phyloP scores from a whole-genome alignment of 1,284 basidiomycete species.

The Thelephora terrestris region DNA sequence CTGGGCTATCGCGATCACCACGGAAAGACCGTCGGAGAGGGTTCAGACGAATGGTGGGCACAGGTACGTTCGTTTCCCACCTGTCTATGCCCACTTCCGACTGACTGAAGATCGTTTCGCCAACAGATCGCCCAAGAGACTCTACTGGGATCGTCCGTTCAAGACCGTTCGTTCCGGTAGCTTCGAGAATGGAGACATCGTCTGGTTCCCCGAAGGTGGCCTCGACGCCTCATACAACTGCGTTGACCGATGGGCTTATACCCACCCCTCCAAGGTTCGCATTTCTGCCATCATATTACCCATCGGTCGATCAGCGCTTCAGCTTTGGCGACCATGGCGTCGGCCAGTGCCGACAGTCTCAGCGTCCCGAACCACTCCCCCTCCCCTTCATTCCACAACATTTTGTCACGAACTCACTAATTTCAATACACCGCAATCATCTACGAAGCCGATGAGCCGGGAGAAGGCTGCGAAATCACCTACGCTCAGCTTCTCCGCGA shows the following conservation, averaged over 20 bases:
- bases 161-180: no score
- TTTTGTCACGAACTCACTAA: neutral
- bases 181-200: no score
- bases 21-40: conserved; percentile 63
- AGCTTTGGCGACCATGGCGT: no score
- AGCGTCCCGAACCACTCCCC: no score
- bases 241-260: conserved; percentile 92
- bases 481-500: conserved; percentile 86
- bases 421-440: conserved; percentile 76
- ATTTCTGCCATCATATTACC: conserved; percentile 7
- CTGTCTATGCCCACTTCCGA: neutral
- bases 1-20: no score
- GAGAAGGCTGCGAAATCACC: conserved; percentile 67
- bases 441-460: conserved; percentile 96
- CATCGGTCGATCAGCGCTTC: conserved; percentile 1
- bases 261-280: conserved; percentile 77
- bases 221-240: conserved; percentile 96
- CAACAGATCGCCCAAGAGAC: conserved; percentile 68
- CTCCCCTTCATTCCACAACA: neutral
- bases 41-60: conserved; percentile 83
- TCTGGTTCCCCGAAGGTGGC: no score
- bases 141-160: no score
- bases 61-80: conserved; percentile 39
- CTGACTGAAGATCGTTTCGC: conserved; percentile 4
- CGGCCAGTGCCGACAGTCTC: no score